Conservation (phyloP, 805 yeast species). For the Kregervanrija delftensis region DNA sequence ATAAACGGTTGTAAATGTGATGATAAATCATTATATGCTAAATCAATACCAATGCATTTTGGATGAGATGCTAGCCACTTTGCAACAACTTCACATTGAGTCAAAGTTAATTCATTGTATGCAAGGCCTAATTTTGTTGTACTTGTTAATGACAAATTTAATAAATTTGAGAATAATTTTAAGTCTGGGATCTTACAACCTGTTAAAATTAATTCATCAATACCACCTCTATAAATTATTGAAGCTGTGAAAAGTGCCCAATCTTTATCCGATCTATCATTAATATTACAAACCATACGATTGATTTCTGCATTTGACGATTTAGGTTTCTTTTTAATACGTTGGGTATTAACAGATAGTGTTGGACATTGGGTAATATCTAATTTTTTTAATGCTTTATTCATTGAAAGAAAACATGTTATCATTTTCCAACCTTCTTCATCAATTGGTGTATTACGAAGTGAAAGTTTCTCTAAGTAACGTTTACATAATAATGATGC, state of each 20-base stretch:
- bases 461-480: conserved; percentile 62
- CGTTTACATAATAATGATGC: conserved; percentile 62
- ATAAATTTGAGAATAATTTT: conserved; percentile 45
- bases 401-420: conserved; percentile 67
- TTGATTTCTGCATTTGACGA: conserved; percentile 19
- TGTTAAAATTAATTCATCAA: conserved; percentile 72
- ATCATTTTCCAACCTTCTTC: conserved; percentile 70
- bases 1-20: conserved; percentile 30
- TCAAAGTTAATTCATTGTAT: conserved; percentile 53
- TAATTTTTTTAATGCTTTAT: conserved; percentile 47
- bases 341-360: conserved; percentile 37
- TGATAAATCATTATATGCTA: conserved; percentile 74
- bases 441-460: conserved; percentile 73
- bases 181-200: conserved; percentile 64
- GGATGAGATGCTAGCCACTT: conserved; percentile 48
- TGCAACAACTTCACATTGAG: conserved; percentile 51
- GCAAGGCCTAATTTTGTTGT: conserved; percentile 74
- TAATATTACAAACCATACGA: conserved; percentile 40
- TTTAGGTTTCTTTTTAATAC: conserved; percentile 25
- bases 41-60: conserved; percentile 62
- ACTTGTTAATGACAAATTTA: conserved; percentile 48
- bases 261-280: conserved; percentile 68
- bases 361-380: conserved; percentile 69
- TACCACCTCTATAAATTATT: conserved; percentile 59
- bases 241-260: conserved; percentile 77